Evolutionary conservation across 2,329 filamentous ascomycete species (phyloP).

Genomic region (Fusarium torreyae): DNA sequence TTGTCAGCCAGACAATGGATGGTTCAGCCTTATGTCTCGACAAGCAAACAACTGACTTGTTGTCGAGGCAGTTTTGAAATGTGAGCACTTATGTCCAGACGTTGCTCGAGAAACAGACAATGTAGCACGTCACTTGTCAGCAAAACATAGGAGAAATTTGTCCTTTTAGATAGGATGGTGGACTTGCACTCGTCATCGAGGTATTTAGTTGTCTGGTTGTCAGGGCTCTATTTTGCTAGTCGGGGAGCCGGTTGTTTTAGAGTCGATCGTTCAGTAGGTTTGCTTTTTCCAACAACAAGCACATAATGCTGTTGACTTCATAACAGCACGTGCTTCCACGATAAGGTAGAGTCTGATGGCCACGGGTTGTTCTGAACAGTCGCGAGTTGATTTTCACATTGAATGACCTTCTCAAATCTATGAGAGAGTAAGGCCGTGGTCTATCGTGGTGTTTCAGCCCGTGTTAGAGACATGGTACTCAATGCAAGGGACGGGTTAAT

Average conservation of each 20-base stretch:
- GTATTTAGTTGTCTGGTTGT: constrained; percentile 27
- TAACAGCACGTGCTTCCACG: neutral
- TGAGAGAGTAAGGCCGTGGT: no score
- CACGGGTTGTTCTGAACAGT: no score
- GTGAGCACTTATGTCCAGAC: constrained; percentile 2
- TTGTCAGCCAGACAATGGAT: constrained; percentile 13
- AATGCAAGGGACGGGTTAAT: no score
- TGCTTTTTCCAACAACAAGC: constrained; percentile 6
- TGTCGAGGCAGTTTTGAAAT: constrained; percentile 13
- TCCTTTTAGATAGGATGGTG: constrained; percentile 2
- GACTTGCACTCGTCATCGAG: constrained; percentile 40
- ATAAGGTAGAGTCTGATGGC: neutral
- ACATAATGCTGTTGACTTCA: neutral
- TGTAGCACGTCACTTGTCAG: constrained; percentile 31
- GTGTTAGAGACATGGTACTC: no score
- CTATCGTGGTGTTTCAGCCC: no score
- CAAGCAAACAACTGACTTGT: neutral
- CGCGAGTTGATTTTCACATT: no score
- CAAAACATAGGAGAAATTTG: neutral
- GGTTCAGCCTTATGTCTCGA: constrained; percentile 20
- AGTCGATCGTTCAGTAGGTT: neutral
- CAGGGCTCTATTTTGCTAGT: constrained; percentile 21
- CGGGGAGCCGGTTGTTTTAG: constrained; percentile 17
- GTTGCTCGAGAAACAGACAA: constrained; percentile 42
- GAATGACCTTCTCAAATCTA: no score